phyloP scores from a whole-genome alignment of 768 basidiomycete genomes.

The Baorangia bicolor region DNA sequence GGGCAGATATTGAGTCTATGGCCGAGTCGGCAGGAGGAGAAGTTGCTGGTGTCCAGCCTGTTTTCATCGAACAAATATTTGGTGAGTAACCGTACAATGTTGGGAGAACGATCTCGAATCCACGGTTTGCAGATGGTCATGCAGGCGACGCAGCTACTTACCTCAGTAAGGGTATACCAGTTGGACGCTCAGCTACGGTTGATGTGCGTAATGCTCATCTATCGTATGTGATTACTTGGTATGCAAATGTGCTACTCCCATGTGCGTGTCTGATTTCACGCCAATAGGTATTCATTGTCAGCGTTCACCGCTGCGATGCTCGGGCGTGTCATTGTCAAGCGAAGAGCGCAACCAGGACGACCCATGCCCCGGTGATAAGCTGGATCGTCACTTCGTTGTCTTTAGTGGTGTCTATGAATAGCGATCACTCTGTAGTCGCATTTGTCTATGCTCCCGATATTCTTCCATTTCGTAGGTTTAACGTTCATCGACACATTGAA shows the following conservation, averaged over 20 bases:
- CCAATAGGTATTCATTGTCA: constrained; percentile 81
- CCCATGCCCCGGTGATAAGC: constrained; percentile 52
- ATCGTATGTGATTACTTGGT: constrained; percentile 97
- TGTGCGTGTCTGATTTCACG: constrained; percentile 11
- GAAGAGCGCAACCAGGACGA: constrained; percentile 46
- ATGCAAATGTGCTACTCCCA: constrained; percentile 18
- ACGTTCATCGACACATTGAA: background rate
- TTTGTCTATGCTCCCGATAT: background rate
- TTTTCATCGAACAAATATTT: constrained; percentile 89
- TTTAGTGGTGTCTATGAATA: background rate
- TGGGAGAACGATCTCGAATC: background rate
- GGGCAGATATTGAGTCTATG: constrained; percentile 84
- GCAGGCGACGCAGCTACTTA: constrained; percentile 65
- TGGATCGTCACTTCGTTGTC: background rate
- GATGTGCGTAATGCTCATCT: constrained; percentile 93
- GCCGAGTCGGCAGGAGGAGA: constrained; percentile 75
- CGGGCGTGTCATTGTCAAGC: constrained; percentile 58
- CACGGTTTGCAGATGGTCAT: constrained; percentile 66
- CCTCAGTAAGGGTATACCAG: constrained; percentile 71
- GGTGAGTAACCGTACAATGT: constrained; percentile 46
- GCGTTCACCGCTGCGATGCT: constrained; percentile 86
- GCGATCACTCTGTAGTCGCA: constrained; percentile 2
- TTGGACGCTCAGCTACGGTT: constrained; percentile 79
- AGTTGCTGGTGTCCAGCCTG: constrained; percentile 72
- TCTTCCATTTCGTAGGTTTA: background rate